Evolutionary conservation across 768 basidiomycete genomes (phyloP), one percentile per base, ranked within the genome.

Genomic region (Mycena vitilis): DNA sequence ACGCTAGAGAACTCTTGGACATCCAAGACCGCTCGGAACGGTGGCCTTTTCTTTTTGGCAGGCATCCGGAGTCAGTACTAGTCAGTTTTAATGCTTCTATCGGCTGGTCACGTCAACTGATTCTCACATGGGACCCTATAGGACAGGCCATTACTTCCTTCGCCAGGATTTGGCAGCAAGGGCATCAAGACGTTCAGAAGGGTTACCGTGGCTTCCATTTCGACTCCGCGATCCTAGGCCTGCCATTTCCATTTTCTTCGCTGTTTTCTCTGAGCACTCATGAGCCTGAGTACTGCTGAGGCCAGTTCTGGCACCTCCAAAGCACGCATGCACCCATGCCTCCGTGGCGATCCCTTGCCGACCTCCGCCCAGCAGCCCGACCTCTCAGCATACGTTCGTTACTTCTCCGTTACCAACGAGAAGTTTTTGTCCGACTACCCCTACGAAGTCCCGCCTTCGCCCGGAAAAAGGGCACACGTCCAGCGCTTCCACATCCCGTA

Each of bases 401-500:
- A 55, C 45, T 61, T 66, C 45, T 48, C 20, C 30, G 16, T 67
- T 38, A 47, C 1, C 16, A 25, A 11, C 52, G 59, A 66, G 13
- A 54, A 44, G 30, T 23, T 47, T 15, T 2, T 34, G 6, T 37
- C 52, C 22, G 47, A 61, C 16, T 66, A 66, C n/a, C 57, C 65
- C 44, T 66, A 61, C 37, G 52, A 66, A 22, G 57, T 61, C 6
- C 15, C 53, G 10, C 53, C 36, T 10, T 25, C 44, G 0, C 18
- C 18, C 0, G 45, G 65, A 25, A 56, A 38, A 16, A 12, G 16
- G 36, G 5, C 44, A 4, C 23, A 58, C 20, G 18, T 37, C 30
- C 16, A 25, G 20, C 5, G 20, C 23, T 62, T 40, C 36, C 45
- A n/a, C 55, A 57, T 68, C 23, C 61, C 67, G 10, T 68, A 58